Percentiles rank a stretch among this genome's conserved stretches.
phyloP scores from a whole-genome alignment of 169 alveolate genomes.

The Plasmodium fragile region DNA sequence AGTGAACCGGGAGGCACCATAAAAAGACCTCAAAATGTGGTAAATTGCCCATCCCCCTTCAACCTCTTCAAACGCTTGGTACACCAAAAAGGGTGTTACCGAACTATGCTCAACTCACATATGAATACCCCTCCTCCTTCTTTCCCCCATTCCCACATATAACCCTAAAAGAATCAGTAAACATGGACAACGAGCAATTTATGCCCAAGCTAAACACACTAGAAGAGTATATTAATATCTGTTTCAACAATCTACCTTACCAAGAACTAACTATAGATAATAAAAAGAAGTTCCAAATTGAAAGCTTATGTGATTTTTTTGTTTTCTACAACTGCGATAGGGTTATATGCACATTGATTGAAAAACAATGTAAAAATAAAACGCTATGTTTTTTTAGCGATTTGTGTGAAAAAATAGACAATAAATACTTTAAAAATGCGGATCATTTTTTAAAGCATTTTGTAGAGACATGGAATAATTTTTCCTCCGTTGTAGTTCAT shows the following conservation, averaged over 20 bases:
- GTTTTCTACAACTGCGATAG: slow-evolving; percentile 61
- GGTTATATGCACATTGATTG: slow-evolving; percentile 37
- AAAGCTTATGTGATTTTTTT: slow-evolving; percentile 43
- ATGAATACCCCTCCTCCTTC: neutral
- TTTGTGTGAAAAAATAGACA: slow-evolving; percentile 29
- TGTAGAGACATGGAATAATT: slow-evolving; percentile 51
- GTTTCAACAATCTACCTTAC: slow-evolving; percentile 34
- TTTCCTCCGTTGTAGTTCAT: slow-evolving; percentile 34
- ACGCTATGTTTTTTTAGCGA: slow-evolving; percentile 17
- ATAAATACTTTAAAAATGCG: slow-evolving; percentile 39
- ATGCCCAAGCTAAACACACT: slow-evolving; percentile 9
- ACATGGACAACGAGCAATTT: slow-evolving; percentile 25
- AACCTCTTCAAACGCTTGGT: neutral
- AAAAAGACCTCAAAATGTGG: neutral
- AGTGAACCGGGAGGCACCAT: neutral
- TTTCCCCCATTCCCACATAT: neutral
- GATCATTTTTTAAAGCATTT: slow-evolving; percentile 48
- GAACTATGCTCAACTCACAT: no score
- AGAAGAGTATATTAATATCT: slow-evolving; percentile 40
- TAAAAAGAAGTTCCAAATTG: slow-evolving; percentile 28
- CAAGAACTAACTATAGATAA: slow-evolving; percentile 20
- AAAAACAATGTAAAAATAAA: slow-evolving; percentile 44
- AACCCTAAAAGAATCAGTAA: slow-evolving; percentile 1
- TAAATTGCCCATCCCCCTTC: neutral
- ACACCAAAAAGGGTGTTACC: neutral